phyloP scores from a whole-genome alignment of 257 asterid genomes.

The Solanum appendiculatum region DNA sequence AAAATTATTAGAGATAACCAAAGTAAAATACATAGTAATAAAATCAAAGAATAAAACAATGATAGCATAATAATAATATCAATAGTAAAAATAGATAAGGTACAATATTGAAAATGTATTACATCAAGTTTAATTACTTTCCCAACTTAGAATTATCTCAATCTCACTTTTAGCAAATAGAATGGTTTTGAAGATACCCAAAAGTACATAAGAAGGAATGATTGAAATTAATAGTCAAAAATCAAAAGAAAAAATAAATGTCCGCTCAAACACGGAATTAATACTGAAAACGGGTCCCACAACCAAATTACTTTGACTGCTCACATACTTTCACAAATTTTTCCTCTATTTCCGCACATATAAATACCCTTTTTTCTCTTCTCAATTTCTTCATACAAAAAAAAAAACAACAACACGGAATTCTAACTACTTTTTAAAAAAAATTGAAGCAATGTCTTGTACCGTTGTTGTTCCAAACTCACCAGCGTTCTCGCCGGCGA shows the following conservation, averaged over 20 bases:
- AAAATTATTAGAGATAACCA: no score
- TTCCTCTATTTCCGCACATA: not conserved
- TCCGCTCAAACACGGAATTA: conserved; percentile 9
- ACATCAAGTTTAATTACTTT: no score
- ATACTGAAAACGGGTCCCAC: not conserved
- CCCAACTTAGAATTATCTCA: no score
- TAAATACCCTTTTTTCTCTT: conserved; percentile 1
- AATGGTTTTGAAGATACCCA: not conserved
- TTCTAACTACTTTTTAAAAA: conserved; percentile 8
- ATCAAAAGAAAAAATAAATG: not conserved
- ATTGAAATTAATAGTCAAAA: not conserved
- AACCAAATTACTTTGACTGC: conserved; percentile 10
- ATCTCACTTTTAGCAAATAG: no score
- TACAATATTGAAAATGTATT: no score
- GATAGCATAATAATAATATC: no score
- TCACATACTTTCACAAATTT: not conserved
- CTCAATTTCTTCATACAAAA: not conserved
- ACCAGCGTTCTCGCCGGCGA: conserved; percentile 36
- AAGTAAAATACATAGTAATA: no score
- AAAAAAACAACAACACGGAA: not conserved
- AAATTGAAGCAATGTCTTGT: conserved; percentile 13
- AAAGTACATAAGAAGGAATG: not conserved
- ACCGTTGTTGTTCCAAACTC: conserved; percentile 56
- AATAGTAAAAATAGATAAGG: no score
- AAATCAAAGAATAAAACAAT: no score